A percentile compares a stretch with the other conserved stretches of the same genome.
Evolutionary conservation across 2,329 filamentous ascomycete genomes (phyloP).

Genomic region (Blumeriella jaapii): DNA sequence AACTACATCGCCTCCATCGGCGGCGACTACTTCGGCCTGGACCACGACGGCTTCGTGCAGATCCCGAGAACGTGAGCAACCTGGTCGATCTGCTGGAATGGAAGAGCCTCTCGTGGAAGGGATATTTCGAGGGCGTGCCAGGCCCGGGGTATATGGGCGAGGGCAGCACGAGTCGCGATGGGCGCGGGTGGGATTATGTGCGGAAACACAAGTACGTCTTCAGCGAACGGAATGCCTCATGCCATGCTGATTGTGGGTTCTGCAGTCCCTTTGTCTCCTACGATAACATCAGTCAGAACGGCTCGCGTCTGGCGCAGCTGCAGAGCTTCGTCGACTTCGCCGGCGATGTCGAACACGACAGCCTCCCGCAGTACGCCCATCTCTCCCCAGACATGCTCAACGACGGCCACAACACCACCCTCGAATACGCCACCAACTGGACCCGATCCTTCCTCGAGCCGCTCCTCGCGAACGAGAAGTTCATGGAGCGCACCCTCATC

Average conservation of each 20-base stretch:
- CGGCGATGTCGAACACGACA: constrained; percentile 40
- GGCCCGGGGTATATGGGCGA: constrained; percentile 36
- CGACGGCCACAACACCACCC: constrained; percentile 49
- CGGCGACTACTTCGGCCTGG: constrained; percentile 37
- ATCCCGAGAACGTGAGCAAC: constrained; percentile 35
- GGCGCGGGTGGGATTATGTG: constrained; percentile 28
- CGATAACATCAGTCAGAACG: constrained; percentile 40
- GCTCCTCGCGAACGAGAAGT: constrained; percentile 37
- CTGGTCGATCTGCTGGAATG: constrained; percentile 35
- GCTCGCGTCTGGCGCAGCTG: constrained; percentile 41
- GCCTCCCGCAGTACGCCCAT: constrained; percentile 54
- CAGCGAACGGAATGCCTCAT: no score
- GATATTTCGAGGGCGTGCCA: constrained; percentile 36
- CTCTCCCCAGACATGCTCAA: constrained; percentile 53
- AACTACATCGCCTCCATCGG: constrained; percentile 37
- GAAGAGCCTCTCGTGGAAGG: constrained; percentile 32
- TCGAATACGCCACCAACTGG: constrained; percentile 41
- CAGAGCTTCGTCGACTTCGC: constrained; percentile 53
- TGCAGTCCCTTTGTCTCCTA: constrained; percentile 35
- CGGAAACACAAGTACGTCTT: constrained; percentile 25
- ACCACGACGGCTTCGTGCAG: constrained; percentile 34
- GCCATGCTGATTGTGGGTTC: no score
- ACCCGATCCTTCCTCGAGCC: constrained; percentile 40
- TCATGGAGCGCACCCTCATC: constrained; percentile 42
- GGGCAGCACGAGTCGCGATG: constrained; percentile 28